These are phyloP conservation scores for Vigna reflexopilosa DNA, from an alignment of 306 rosid species.

Conservation along the genomic window DNA sequence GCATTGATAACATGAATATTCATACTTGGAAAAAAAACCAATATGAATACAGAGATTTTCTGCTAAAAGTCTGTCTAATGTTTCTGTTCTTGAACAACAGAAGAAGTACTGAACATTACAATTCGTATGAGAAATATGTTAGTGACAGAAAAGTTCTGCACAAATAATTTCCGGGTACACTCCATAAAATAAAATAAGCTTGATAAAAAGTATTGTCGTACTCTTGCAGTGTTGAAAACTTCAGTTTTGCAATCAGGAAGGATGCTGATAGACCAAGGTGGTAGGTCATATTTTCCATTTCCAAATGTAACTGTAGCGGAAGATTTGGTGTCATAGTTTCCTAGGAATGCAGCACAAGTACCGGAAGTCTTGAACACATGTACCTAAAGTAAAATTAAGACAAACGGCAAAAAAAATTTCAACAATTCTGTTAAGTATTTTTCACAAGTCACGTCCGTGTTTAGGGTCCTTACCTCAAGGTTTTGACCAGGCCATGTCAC, in stretches of 20 bases:
- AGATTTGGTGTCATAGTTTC: conserved; percentile 69
- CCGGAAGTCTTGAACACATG: conserved; percentile 73
- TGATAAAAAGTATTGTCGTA: conserved; percentile 42
- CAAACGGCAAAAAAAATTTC: conserved; percentile 23
- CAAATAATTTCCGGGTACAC: not conserved
- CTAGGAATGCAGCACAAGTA: conserved; percentile 84
- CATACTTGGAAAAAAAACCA: not conserved
- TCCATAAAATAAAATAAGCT: not conserved
- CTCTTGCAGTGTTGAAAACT: conserved; percentile 89
- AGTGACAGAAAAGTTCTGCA: not conserved
- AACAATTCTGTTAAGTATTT: conserved; percentile 30
- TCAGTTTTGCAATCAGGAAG: conserved; percentile 93
- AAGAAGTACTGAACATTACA: not conserved
- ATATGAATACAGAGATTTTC: not conserved
- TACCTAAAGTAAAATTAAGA: conserved; percentile 54
- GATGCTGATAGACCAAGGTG: conserved; percentile 94
- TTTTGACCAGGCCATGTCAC: conserved; percentile 72
- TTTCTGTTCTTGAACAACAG: conserved; percentile 20
- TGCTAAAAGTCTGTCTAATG: not conserved
- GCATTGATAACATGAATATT: conserved; percentile 38
- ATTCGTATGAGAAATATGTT: conserved; percentile 1
- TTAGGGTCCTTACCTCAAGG: conserved; percentile 62
- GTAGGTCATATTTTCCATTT: conserved; percentile 68
- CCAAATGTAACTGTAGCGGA: conserved; percentile 68
- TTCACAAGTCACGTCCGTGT: conserved; percentile 23